phyloP scores from a whole-genome alignment of 768 basidiomycete genomes.

The Lactifluus pinguis region DNA sequence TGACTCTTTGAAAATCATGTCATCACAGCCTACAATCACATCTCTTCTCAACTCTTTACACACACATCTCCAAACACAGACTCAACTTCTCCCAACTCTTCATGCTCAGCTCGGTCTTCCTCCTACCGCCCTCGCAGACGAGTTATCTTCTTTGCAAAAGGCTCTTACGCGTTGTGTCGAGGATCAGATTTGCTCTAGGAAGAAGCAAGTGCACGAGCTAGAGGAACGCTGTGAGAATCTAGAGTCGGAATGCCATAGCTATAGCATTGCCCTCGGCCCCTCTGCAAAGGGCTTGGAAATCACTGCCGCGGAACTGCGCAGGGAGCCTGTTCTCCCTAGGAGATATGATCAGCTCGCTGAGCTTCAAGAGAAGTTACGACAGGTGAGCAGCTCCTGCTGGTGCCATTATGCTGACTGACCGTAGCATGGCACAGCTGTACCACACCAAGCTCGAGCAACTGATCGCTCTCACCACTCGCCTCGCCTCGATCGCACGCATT shows the following conservation, averaged over 20 bases:
- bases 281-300: slow-evolving; percentile 58
- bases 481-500: slow-evolving; percentile 49
- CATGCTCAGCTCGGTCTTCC: slow-evolving; percentile 83
- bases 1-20: not conserved
- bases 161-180: slow-evolving; percentile 72
- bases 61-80: slow-evolving; percentile 70
- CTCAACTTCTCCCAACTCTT: slow-evolving; percentile 69
- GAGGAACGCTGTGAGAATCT: slow-evolving; percentile 49
- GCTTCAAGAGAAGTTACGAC: slow-evolving; percentile 70
- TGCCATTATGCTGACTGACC: not conserved
- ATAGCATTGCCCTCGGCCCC: slow-evolving; percentile 62
- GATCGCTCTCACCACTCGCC: slow-evolving; percentile 56
- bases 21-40: slow-evolving; percentile 33
- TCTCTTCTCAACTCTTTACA: slow-evolving; percentile 70
- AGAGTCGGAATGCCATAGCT: slow-evolving; percentile 56
- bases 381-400: slow-evolving; percentile 41
- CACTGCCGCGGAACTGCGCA: slow-evolving; percentile 59
- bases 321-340: slow-evolving; percentile 63
- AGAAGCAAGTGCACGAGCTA: slow-evolving; percentile 75
- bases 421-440: slow-evolving; percentile 40
- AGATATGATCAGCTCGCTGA: slow-evolving; percentile 60
- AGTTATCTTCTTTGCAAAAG: slow-evolving; percentile 62
- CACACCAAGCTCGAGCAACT: slow-evolving; percentile 73
- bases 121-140: slow-evolving; percentile 68
- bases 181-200: slow-evolving; percentile 54